These are phyloP conservation scores for Neoboletus subvelutipes DNA, from an alignment of 768 basidiomycete genomes.

Conservation along the genomic window DNA sequence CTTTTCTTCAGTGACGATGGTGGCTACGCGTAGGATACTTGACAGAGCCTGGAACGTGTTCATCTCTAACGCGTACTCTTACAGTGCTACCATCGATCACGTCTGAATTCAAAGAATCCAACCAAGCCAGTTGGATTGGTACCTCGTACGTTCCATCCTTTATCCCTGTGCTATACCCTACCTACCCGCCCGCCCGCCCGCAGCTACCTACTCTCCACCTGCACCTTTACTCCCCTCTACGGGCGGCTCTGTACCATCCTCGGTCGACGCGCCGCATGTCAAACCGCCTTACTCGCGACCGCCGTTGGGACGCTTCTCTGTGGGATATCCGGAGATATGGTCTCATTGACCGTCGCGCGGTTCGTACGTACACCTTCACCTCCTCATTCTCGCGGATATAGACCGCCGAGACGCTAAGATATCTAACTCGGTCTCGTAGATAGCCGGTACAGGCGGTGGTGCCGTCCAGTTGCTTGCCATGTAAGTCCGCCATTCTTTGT, in stretches of 20 bases:
- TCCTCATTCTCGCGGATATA: too few species aligned
- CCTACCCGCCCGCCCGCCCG: neutral
- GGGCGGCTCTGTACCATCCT: conserved; percentile 74
- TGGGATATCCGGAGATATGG: conserved; percentile 77
- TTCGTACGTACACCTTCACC: conserved; percentile 53
- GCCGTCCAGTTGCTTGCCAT: conserved; percentile 23
- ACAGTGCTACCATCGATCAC: conserved; percentile 18
- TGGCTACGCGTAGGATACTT: conserved; percentile 19
- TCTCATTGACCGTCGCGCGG: conserved; percentile 63
- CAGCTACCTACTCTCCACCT: conserved; percentile 66
- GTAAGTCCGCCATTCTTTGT: neutral
- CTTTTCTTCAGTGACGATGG: conserved; percentile 20
- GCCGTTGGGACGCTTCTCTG: conserved; percentile 62
- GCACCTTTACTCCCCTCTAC: conserved; percentile 79
- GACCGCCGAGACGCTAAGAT: neutral
- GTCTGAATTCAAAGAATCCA: conserved; percentile 28
- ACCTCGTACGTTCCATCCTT: conserved; percentile 19
- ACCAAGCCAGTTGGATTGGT: conserved; percentile 30
- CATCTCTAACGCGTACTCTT: neutral
- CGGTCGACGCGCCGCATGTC: conserved; percentile 67
- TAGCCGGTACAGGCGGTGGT: conserved; percentile 24
- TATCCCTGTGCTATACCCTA: too few species aligned
- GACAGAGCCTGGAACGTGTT: neutral
- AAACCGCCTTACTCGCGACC: conserved; percentile 58
- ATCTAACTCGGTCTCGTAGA: neutral